These are phyloP conservation scores for Vigna nakashimae DNA, from an alignment of 306 rosid species.

Conservation along the genomic window DNA sequence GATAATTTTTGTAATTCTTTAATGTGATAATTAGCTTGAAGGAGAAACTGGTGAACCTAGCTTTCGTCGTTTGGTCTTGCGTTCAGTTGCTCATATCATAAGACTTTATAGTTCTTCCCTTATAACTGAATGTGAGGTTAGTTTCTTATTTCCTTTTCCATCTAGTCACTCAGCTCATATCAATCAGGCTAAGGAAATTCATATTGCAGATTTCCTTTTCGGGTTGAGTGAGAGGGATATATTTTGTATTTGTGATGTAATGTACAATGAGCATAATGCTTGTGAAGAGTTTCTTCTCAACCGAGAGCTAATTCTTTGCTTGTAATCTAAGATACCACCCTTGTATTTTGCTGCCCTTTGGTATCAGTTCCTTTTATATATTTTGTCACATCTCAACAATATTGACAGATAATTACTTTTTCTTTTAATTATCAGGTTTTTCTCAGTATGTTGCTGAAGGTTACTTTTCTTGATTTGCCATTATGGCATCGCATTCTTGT, in stretches of 20 bases:
- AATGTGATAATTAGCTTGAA: conserved; percentile 69
- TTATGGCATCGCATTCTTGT: conserved; percentile 99
- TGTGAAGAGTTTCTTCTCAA: conserved; percentile 24
- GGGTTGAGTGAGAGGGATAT: neutral
- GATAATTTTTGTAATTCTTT: conserved; percentile 34
- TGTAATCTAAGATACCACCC: conserved; percentile 25
- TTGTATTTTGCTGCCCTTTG: conserved; percentile 25
- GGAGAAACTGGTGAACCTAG: conserved; percentile 98
- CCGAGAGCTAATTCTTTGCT: conserved; percentile 6
- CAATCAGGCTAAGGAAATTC: conserved; percentile 30
- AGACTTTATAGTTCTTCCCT: conserved; percentile 96
- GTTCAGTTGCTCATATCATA: conserved; percentile 98
- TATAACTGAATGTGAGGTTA: conserved; percentile 93
- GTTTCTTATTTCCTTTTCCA: conserved; percentile 47
- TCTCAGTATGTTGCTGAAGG: conserved; percentile 97
- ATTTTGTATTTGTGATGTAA: conserved; percentile 25
- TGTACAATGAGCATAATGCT: neutral
- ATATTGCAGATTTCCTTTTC: conserved; percentile 26
- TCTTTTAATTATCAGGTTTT: conserved; percentile 72
- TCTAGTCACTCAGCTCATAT: conserved; percentile 27
- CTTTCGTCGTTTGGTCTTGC: conserved; percentile 93
- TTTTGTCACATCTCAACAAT: conserved; percentile 17
- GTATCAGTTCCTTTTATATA: conserved; percentile 1
- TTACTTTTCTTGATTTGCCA: conserved; percentile 92
- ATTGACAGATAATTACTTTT: conserved; percentile 22